Base-by-base conservation (phyloP, 257 asterid genomes). In the Osmanthus fragrans region DNA sequence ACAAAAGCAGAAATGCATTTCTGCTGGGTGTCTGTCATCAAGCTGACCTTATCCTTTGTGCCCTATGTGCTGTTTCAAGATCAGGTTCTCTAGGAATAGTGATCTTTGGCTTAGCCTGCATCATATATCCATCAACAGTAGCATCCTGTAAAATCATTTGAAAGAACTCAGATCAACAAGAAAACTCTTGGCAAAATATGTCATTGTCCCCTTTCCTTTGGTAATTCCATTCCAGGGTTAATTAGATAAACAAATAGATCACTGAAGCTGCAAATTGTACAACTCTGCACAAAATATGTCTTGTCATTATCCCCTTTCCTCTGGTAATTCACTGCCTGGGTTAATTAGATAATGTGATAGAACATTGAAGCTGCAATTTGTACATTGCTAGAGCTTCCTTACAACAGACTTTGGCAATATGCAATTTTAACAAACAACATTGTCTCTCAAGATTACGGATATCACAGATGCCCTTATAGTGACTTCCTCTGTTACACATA, bases 11-110 rank as follows among this genome's bases (percentile, higher is more conserved):
- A 30, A 64, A 70, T 18, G 66, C 67, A 47, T n/a, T n/a, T n/a
- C n/a, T n/a, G 39, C 70, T 13, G 49, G 66, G 39, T 58, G 0
- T 70, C 67, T 72, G 66, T 74, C 47, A 64, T 74, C 47, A 64
- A 56, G 85, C 71, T 65, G 42, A 88, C 97, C 96, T 90, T 74
- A 81, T 80, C 72, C 96, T 87, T 71, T 86, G 92, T 56, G 98
- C 96, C 84, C 97, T 92, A 32, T 80, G 84, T 34, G 96, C 87
- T 39, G 98, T 94, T 87, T 85, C 94, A 83, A 94, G 92, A 75
- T 85, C 92, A 16, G 96, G 98, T 74, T 90, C 95, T 78, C 86
- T 88, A 75, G 98, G 96, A 82, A 94, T 81, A 54, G 97, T 94
- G 80, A 90, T 84, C 85, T 92, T 87, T 72, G 86, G 81, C 82